Conservation (phyloP, 306 rosid genomes). For the Sechiopsis laciniata region DNA sequence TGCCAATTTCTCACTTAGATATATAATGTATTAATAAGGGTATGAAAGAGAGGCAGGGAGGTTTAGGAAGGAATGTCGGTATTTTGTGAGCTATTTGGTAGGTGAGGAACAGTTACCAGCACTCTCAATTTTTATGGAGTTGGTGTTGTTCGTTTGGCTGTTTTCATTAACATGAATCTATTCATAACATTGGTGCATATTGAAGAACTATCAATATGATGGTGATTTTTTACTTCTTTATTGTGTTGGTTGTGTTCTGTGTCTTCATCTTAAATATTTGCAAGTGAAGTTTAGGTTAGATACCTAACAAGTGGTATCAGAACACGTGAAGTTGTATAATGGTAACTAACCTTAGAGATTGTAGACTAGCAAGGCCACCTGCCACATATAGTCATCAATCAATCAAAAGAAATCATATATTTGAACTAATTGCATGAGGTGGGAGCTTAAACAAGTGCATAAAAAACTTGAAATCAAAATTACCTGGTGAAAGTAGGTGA, state of each 20-base stretch:
- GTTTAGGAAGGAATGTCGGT: too few species aligned
- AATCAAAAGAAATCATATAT: background rate
- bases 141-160: too few species aligned
- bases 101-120: too few species aligned
- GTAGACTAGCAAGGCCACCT: slow-evolving; percentile 43
- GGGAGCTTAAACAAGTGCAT: background rate
- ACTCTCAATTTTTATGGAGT: too few species aligned
- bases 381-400: slow-evolving; percentile 24
- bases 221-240: too few species aligned
- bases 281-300: too few species aligned
- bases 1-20: background rate
- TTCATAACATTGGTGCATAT: too few species aligned
- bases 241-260: background rate
- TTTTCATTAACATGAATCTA: too few species aligned
- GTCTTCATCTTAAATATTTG: background rate
- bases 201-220: too few species aligned
- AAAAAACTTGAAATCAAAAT: slow-evolving; percentile 1
- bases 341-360: slow-evolving; percentile 46
- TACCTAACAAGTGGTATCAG: background rate
- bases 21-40: background rate
- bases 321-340: background rate
- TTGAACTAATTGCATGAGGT: background rate
- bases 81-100: too few species aligned
- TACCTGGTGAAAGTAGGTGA: slow-evolving; percentile 45
- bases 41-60: too few species aligned